phyloP scores from a whole-genome alignment of 306 rosid species.

The Prunus kanzakura region DNA sequence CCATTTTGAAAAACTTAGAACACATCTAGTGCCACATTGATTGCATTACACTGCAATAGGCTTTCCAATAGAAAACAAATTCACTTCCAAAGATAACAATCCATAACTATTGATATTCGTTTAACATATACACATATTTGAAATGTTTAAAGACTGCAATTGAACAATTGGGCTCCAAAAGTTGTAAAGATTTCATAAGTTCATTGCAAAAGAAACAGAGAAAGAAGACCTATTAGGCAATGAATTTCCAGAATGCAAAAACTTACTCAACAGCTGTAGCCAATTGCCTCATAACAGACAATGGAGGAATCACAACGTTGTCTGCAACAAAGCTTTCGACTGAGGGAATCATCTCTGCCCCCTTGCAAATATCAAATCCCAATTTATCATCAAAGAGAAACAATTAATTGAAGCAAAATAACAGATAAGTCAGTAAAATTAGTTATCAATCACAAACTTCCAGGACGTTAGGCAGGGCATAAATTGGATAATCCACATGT shows the following conservation, averaged over 20 bases:
- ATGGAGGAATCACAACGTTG: conserved; percentile 62
- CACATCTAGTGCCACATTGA: background rate
- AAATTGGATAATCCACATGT: conserved; percentile 1
- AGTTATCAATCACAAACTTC: conserved; percentile 1
- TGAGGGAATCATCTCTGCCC: conserved; percentile 59
- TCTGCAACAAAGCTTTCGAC: conserved; percentile 69
- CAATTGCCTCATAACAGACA: conserved; percentile 76
- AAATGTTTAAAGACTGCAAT: background rate
- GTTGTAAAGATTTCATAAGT: conserved; percentile 7
- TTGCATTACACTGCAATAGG: background rate
- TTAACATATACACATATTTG: background rate
- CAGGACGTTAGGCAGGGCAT: conserved; percentile 1
- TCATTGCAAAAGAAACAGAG: background rate
- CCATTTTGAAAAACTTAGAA: background rate
- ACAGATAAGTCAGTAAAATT: conserved; percentile 3
- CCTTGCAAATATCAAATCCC: conserved; percentile 38
- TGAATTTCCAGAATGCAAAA: conserved; percentile 20
- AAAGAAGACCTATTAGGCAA: conserved; percentile 17
- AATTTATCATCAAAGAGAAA: conserved; percentile 24
- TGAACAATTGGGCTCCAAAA: background rate
- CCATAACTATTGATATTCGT: background rate
- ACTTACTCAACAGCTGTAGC: conserved; percentile 91
- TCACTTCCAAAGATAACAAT: background rate
- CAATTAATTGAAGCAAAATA: conserved; percentile 8
- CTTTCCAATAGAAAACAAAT: background rate